Evolutionary conservation across 2,329 filamentous ascomycete genomes (phyloP).

Genomic region (Botrytis deweyae): DNA sequence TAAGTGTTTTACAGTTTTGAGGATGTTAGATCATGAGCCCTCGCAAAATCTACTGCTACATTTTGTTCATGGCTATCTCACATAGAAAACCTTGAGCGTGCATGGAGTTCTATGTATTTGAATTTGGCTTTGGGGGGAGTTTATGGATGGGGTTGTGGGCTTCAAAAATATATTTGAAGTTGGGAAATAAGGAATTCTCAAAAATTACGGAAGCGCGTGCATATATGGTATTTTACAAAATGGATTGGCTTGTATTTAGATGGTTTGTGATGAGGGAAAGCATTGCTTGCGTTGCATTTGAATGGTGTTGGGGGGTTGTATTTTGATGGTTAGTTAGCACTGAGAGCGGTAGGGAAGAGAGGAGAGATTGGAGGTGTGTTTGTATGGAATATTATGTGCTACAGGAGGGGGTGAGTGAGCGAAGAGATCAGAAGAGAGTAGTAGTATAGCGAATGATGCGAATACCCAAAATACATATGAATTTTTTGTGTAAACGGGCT

Average conservation of each 20-base stretch:
- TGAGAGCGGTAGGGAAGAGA: neutral
- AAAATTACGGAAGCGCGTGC: neutral
- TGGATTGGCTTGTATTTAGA: neutral
- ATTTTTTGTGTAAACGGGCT: neutral
- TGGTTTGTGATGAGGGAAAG: neutral
- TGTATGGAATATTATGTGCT: neutral
- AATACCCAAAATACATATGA: neutral
- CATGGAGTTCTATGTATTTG: neutral
- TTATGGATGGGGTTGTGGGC: neutral
- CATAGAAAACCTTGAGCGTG: neutral
- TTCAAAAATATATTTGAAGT: neutral
- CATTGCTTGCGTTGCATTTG: neutral
- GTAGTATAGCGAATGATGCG: neutral
- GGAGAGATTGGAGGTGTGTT: neutral
- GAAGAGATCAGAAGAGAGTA: neutral
- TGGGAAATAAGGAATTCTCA: neutral
- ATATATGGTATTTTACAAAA: slow-evolving; percentile 8
- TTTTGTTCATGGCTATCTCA: neutral
- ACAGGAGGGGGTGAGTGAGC: neutral
- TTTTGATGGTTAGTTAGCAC: neutral
- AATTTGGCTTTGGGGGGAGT: neutral
- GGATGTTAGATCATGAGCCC: too few species aligned
- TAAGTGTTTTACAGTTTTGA: neutral
- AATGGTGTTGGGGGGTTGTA: neutral
- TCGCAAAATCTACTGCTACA: neutral